Base-by-base conservation (phyloP, 345 rosid species). In the Murraya koenigii region DNA sequence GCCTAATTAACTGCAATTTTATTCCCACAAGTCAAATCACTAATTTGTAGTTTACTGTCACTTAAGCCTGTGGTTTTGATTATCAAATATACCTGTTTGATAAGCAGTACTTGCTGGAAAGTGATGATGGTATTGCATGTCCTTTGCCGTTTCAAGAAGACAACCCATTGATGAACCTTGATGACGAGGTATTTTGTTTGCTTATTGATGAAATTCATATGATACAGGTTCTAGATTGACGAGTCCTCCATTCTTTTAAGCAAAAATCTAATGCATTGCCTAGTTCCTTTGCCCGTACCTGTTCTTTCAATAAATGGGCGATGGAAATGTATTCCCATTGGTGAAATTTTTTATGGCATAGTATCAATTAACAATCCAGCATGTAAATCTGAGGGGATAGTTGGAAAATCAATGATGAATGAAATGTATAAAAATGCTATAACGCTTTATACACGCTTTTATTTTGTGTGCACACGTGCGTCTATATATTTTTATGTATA, bases 111-210 rank as follows among this genome's bases (percentile, higher is more conserved):
- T 63, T 82, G 68, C 72, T 79, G 44, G 85, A 64, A 74, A 79
- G 74, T 60, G 83, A 67, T 66, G 78, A 74, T 71, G 78, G 38
- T 73, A 23, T 66, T 72, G 55, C 78, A 56, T 66, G 79, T 70
- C 78, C 77, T 15, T 76, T 85, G 76, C 82, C 85, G n/a, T 63
- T 83, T 52, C 79, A 63, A 74, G 77, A 79, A 61, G 83, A 80
- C 58, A 80, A 80, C 69, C 75, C 87, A 19, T 80, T 82, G 28
- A 73, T 76, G 69, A 80, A 82, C 83, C 84, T 85, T 62, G 86
- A 83, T 76, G 85, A 83, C n/a, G 85, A 87, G 90, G 87, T 87
- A 82, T 80, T 67, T 39, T 44, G 19, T 39, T 77, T 55, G 79
- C 69, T 28, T 39, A 23, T 60, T 44, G 68, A 28, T 23, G 32